Evolutionary conservation across 2,329 filamentous ascomycete species (phyloP), one percentile per base, ranked within the genome.

Genomic region (Teratosphaeria zuluensis): DNA sequence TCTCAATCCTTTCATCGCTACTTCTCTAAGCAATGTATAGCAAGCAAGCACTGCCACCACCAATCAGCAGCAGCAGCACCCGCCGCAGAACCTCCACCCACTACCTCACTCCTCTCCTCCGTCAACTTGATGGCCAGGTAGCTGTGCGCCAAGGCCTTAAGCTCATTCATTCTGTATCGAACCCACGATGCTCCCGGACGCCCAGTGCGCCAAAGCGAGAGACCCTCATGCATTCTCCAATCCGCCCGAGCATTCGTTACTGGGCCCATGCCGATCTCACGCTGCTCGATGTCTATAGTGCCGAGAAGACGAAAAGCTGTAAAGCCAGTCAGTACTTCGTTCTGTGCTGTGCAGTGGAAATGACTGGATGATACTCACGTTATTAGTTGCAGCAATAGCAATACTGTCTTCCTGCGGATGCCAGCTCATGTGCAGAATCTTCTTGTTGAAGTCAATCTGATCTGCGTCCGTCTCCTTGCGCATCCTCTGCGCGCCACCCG

Each of bases 401-500:
- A 99, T 99, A 78, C 92, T 97, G 78, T 99, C 92, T 77, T 99
- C 94, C 70, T 95, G 96, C 54, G 94, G 94, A 85, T 99, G 94
- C 94, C 94, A 99, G 78, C 92, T 97, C 94, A 99, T 99, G 75
- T 99, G 94, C 72, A 99, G 75, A 69, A 99, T 99, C 84, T 99
- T 99, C 84, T 97, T 99, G 83, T 97, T 97, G 77, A 97, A 99
- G 76, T 99, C 94, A 75, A 97, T 97, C 78, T 97, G 92, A 75
- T 99, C 92, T 59, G 94, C 94, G 75, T 99, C 94, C 56, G 94
- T 99, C 80, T 99, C 94, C 79, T 96, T 97, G 71, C 92, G 87
- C 94, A 99, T 97, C 68, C 94, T 84, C 73, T 94, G 90, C 59
- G 90, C 91, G 70, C 92, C 89, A 52, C 87, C 88, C 35, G 89